A percentile compares a stretch with the other conserved stretches of the same genome.
Evolutionary conservation across 2,329 filamentous ascomycete genomes (phyloP).

Genomic region (Exophiala sp.): DNA sequence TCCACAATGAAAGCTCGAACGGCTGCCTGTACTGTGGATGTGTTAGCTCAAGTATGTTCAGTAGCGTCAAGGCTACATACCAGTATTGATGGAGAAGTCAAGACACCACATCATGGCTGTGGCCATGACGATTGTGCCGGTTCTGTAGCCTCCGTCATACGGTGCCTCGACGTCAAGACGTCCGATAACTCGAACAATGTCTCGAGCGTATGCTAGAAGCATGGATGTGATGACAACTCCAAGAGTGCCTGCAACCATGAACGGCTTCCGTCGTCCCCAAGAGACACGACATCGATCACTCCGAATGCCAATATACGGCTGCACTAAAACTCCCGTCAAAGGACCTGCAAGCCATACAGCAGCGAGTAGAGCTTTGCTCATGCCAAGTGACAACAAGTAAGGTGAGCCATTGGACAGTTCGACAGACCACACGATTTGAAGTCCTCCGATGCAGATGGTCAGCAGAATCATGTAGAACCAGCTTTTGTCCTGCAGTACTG

Average conservation of each 20-base stretch:
- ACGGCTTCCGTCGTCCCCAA: slow-evolving; percentile 78
- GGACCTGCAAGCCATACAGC: slow-evolving; percentile 83
- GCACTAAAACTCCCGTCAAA: slow-evolving; percentile 72
- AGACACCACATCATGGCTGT: slow-evolving; percentile 85
- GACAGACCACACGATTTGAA: slow-evolving; percentile 95
- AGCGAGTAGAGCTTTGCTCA: slow-evolving; percentile 79
- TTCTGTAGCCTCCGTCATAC: slow-evolving; percentile 63
- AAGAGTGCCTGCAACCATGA: slow-evolving; percentile 68
- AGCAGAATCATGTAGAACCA: slow-evolving; percentile 80
- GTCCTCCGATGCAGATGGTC: slow-evolving; percentile 79
- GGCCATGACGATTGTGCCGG: slow-evolving; percentile 69
- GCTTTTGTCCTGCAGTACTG: slow-evolving; percentile 58
- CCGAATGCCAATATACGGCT: slow-evolving; percentile 77
- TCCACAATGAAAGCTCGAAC: slow-evolving; percentile 92
- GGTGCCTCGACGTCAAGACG: slow-evolving; percentile 66
- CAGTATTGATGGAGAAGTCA: slow-evolving; percentile 92
- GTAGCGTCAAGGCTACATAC: slow-evolving; percentile 43
- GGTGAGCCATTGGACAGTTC: slow-evolving; percentile 91
- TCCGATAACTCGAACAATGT: slow-evolving; percentile 66
- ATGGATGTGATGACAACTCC: slow-evolving; percentile 67
- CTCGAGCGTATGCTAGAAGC: slow-evolving; percentile 69
- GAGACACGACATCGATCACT: slow-evolving; percentile 72
- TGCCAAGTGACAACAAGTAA: slow-evolving; percentile 72
- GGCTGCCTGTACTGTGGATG: slow-evolving; percentile 70
- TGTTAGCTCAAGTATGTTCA: slow-evolving; percentile 18